A percentile compares a stretch with the other conserved stretches of the same genome.
phyloP scores from a whole-genome alignment of 2,329 filamentous ascomycete genomes.

The Leptographium radiaticola region DNA sequence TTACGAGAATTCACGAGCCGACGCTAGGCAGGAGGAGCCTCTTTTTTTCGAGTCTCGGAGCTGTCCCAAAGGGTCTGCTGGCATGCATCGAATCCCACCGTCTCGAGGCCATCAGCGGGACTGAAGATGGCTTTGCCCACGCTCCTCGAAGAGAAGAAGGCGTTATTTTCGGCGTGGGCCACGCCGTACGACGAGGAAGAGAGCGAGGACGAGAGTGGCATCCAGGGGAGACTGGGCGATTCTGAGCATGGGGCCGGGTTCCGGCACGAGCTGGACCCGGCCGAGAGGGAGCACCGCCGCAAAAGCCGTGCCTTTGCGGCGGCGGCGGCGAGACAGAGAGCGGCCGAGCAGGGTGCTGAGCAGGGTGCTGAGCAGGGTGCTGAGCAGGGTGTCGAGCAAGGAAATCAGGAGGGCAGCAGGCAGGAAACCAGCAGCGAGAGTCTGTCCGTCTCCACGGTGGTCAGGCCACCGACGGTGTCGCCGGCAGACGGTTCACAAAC shows the following conservation, averaged over 20 bases:
- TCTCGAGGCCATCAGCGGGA: neutral
- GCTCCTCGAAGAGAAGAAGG: slow-evolving; percentile 4
- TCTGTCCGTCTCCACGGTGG: no score
- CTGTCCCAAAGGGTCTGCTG: neutral
- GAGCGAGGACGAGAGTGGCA: neutral
- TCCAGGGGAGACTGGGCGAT: neutral
- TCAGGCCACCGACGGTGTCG: no score
- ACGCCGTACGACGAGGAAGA: neutral
- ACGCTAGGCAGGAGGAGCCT: neutral
- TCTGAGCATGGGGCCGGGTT: neutral
- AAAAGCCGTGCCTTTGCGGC: slow-evolving; percentile 15
- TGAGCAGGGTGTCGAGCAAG: no score
- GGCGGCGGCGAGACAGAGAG: neutral
- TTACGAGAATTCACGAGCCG: neutral
- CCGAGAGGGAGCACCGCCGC: slow-evolving; percentile 22
- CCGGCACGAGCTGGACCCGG: neutral
- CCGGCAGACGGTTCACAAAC: no score
- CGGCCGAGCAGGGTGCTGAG: neutral
- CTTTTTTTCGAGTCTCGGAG: neutral
- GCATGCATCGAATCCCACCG: neutral
- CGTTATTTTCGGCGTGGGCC: slow-evolving; percentile 1
- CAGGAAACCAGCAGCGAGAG: no score
- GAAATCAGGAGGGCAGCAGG: no score
- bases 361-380: neutral
- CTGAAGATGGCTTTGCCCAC: neutral